Conservation (phyloP, 1,139 yeast genomes). For the Scheffersomyces stambukii region DNA sequence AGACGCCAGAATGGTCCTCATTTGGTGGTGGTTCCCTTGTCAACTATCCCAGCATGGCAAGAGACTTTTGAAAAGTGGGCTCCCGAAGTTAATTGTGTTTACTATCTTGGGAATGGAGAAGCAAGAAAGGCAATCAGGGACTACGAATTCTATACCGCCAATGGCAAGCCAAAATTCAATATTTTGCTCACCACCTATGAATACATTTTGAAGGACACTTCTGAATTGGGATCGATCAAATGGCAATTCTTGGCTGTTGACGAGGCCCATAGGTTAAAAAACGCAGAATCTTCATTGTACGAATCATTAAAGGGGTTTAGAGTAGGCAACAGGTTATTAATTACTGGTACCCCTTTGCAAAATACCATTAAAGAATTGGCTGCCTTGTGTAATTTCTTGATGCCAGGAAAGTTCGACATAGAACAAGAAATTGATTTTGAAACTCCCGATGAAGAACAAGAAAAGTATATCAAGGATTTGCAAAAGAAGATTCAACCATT, state of each 20-base stretch:
- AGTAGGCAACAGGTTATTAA: slow-evolving; percentile 78
- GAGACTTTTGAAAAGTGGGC: slow-evolving; percentile 98
- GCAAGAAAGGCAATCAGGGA: slow-evolving; percentile 82
- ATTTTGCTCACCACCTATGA: slow-evolving; percentile 90
- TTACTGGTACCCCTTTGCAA: slow-evolving; percentile 97
- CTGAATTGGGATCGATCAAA: slow-evolving; percentile 72
- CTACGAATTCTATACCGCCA: slow-evolving; percentile 67
- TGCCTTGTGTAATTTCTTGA: slow-evolving; percentile 87
- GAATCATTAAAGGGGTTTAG: slow-evolving; percentile 82
- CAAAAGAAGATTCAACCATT: slow-evolving; percentile 86
- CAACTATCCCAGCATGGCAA: slow-evolving; percentile 98
- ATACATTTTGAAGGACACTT: slow-evolving; percentile 83
- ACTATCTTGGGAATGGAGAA: slow-evolving; percentile 87
- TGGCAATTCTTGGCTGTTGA: slow-evolving; percentile 99
- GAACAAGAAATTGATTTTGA: slow-evolving; percentile 96
- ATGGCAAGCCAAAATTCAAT: slow-evolving; percentile 79
- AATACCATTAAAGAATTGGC: slow-evolving; percentile 94
- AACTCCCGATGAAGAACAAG: slow-evolving; percentile 81
- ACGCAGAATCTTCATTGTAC: slow-evolving; percentile 88
- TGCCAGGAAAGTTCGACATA: slow-evolving; percentile 89
- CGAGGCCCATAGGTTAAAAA: slow-evolving; percentile 95
- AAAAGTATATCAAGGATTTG: slow-evolving; percentile 77
- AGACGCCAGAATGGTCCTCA: slow-evolving; percentile 97
- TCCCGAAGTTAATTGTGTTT: slow-evolving; percentile 89
- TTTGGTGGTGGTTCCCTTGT: slow-evolving; percentile 89